Base-by-base conservation (phyloP, 1,284 basidiomycete genomes). In the Fistulinella cinereoalba region DNA sequence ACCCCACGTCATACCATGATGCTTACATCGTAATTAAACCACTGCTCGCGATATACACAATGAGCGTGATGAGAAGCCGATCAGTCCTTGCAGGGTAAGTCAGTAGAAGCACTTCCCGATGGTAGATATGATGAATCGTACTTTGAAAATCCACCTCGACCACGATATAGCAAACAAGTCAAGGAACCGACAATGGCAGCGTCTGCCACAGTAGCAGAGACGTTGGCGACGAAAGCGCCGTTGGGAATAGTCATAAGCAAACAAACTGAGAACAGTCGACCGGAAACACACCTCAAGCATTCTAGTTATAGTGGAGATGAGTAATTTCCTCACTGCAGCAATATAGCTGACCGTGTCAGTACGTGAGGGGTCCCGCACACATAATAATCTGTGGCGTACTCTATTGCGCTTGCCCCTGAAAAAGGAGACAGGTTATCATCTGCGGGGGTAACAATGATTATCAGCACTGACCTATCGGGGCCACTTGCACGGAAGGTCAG, bases 11-110 rank as follows among this genome's bases (percentile, higher is more conserved):
- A 6, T 11, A 0, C 12, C 15, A 19, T 24, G 21, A 31, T 7
- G 11, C 40, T 32, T 32, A 33, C 40, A 18, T 23, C 11, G 40
- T 41, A 12, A 32, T 32, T 22, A 33, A 6, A 34, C 46, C 46
- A 15, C 13, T 47, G 36, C 36, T 32, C 24, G 40, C 21, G 13
- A 47, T 36, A 18, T 47, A 47, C 32, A 40, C 9, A 2, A 37
- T 36, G n/a, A 47, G 46, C 16, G 16, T 16, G 16, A 6, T 44
- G 6, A 43, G 21, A 10, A 43, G 16, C 6, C 21, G 37, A 24
- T 43, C 39, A 13, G 41, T 41, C 29, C 40, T 41, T 16, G 19
- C 15, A n/a, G 4, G n/a, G 18, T 11, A 15, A 4, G 19, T 41
- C 22, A 41, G 29, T 18, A 32, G 24, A 22, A n/a, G 19, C 2